Base-by-base conservation (phyloP, 768 basidiomycete genomes). In the Coprinellus micaceus region DNA sequence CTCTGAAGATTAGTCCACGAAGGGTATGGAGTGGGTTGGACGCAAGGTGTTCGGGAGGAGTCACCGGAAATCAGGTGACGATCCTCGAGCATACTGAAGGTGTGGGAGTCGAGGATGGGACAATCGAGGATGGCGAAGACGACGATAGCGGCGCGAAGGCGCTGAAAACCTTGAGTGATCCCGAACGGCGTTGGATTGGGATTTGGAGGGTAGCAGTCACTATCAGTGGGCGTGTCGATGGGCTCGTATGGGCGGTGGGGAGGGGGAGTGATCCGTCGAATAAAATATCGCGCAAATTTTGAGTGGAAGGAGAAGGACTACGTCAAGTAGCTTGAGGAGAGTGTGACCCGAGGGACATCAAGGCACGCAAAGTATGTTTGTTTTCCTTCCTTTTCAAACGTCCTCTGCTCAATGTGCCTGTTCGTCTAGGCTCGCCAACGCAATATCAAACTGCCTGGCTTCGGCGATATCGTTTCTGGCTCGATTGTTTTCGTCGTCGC, bases 21-120 rank as follows among this genome's bases (percentile, higher is more conserved):
- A 96, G 29, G 97, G 97, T 1, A 92, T 95, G 86, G 94, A 94
- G 63, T 99, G 97, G 97, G 88, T 92, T 2, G 89, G 91, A 5
- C 79, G 92, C 57, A 83, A 84, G 58, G 86, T 98, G 15, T 98
- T 89, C 67, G 94, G 96, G 68, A 84, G 91, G 39, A 95, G 95
- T 0, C 98, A 88, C 68, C 98, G 97, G 97, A 91, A 88, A 66
- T 76, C 77, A n/a, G 82, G 81, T 29, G 88, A 86, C 51, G 85
- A 86, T 94, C 0, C 76, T 95, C 47, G 80, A 88, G 52, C 71
- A 79, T 52, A 74, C 77, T 10, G 85, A 90, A 63, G 72, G 67
- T 1, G 74, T 72, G 11, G 82, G 85, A 56, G 64, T 79, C 25
- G 82, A 79, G 0, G 91, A 95, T 63, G 94, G 91, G 2, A 81